Evolutionary conservation across 2,329 filamentous ascomycete species (phyloP).

Genomic region (Ophiocordyceps robertsii): DNA sequence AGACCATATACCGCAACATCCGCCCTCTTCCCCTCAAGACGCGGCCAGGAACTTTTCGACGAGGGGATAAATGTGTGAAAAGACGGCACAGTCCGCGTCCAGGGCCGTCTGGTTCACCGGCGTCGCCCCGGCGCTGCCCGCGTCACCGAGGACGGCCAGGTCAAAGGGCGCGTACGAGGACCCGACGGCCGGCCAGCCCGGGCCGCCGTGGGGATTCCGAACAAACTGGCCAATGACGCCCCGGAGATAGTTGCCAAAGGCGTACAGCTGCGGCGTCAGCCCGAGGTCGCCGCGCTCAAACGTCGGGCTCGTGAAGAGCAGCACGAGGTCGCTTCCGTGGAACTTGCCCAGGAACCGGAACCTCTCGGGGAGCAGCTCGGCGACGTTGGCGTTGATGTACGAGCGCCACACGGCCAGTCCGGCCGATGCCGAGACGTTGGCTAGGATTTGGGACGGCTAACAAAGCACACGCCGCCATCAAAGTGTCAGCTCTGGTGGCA

Average conservation of each 20-base stretch:
- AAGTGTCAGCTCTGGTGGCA: constrained; percentile 1
- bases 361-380: constrained; percentile 7
- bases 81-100: constrained; percentile 9
- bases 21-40: neutral
- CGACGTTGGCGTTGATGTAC: constrained; percentile 12
- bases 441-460: constrained; percentile 13
- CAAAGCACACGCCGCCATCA: neutral
- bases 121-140: constrained; percentile 4
- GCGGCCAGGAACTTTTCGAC: neutral
- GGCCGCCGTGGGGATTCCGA: constrained; percentile 9
- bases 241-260: constrained; percentile 10
- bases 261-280: constrained; percentile 9
- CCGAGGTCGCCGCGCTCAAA: constrained; percentile 3
- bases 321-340: constrained; percentile 11
- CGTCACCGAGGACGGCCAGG: constrained; percentile 9
- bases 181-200: constrained; percentile 12
- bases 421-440: constrained; percentile 8
- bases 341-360: constrained; percentile 12
- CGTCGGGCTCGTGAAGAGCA: constrained; percentile 10
- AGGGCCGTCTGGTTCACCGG: constrained; percentile 7
- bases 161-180: constrained; percentile 9
- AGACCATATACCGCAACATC: neutral
- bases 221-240: constrained; percentile 11
- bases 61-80: constrained; percentile 1
- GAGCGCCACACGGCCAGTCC: constrained; percentile 12